A percentile compares a stretch with the other conserved stretches of the same genome.
Evolutionary conservation across 2,329 filamentous ascomycete species (phyloP).

Genomic region (Fusarium devonianum): DNA sequence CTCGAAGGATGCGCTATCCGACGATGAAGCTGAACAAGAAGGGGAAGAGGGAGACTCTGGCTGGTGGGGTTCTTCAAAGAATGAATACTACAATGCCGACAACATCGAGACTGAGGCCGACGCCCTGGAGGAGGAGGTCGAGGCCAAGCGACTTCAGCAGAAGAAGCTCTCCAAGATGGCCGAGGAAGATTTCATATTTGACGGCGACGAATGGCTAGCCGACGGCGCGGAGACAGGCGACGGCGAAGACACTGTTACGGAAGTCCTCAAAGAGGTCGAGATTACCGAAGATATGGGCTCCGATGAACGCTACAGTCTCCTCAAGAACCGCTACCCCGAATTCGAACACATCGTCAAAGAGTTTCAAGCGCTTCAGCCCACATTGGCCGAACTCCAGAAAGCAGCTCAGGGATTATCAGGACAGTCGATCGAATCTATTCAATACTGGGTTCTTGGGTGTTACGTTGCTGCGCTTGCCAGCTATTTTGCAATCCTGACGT

Average conservation of each 20-base stretch:
- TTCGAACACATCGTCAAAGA: slow-evolving; percentile 87
- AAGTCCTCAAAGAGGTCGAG: slow-evolving; percentile 84
- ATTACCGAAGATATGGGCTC: slow-evolving; percentile 80
- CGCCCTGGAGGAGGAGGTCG: slow-evolving; percentile 89
- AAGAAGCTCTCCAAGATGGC: slow-evolving; percentile 90
- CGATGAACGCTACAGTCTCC: slow-evolving; percentile 76
- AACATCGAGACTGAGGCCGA: slow-evolving; percentile 68
- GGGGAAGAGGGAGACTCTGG: slow-evolving; percentile 67
- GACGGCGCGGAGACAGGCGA: slow-evolving; percentile 59
- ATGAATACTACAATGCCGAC: slow-evolving; percentile 94
- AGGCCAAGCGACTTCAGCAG: slow-evolving; percentile 86
- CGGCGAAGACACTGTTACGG: slow-evolving; percentile 73
- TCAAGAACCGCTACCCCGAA: slow-evolving; percentile 87
- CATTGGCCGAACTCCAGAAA: slow-evolving; percentile 65
- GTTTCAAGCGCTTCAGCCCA: slow-evolving; percentile 74
- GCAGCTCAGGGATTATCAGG: slow-evolving; percentile 60
- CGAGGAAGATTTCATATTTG: slow-evolving; percentile 92
- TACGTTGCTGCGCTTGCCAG: slow-evolving; percentile 88
- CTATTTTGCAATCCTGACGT: slow-evolving; percentile 95
- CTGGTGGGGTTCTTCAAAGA: slow-evolving; percentile 87
- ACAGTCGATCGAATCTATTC: slow-evolving; percentile 69
- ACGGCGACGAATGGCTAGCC: slow-evolving; percentile 84
- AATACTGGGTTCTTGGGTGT: slow-evolving; percentile 81
- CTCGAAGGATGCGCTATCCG: slow-evolving; percentile 45
- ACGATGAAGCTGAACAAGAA: slow-evolving; percentile 64